Conservation (phyloP, 139 green algal species). For the Chlamydomonas sp. region DNA sequence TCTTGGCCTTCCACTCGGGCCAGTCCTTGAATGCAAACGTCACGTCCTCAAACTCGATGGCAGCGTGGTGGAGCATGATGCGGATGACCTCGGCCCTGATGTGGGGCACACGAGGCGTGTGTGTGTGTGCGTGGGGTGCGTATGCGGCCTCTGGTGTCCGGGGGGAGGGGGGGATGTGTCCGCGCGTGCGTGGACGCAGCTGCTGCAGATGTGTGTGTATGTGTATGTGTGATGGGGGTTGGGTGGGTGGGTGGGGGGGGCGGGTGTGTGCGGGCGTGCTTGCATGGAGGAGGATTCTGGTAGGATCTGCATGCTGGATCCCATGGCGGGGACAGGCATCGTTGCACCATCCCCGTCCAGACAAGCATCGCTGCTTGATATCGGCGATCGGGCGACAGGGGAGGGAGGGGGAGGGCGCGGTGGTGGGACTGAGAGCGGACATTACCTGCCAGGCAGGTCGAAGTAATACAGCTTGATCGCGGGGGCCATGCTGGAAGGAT, state of each 20-base stretch:
- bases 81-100: constrained; percentile 5
- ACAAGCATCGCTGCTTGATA: neutral
- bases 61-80: neutral
- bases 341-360: neutral
- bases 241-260: neutral
- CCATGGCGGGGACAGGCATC: neutral
- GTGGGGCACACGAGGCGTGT: neutral
- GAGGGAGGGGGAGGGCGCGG: neutral
- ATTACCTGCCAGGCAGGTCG: neutral
- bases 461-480: constrained; percentile 17
- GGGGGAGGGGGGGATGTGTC: neutral
- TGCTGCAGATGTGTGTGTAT: neutral
- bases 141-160: neutral
- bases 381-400: neutral
- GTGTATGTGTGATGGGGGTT: neutral
- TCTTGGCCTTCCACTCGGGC: constrained; percentile 23
- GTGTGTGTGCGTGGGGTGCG: neutral
- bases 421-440: neutral
- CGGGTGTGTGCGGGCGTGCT: neutral
- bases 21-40: neutral
- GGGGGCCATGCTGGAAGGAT: constrained; percentile 3
- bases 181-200: neutral
- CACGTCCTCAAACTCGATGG: constrained; percentile 6
- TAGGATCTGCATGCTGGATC: neutral
- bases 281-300: neutral